Percentiles rank a stretch among this genome's conserved stretches.
phyloP scores from a whole-genome alignment of 1,284 basidiomycete genomes.

The Ganoderma sinense region DNA sequence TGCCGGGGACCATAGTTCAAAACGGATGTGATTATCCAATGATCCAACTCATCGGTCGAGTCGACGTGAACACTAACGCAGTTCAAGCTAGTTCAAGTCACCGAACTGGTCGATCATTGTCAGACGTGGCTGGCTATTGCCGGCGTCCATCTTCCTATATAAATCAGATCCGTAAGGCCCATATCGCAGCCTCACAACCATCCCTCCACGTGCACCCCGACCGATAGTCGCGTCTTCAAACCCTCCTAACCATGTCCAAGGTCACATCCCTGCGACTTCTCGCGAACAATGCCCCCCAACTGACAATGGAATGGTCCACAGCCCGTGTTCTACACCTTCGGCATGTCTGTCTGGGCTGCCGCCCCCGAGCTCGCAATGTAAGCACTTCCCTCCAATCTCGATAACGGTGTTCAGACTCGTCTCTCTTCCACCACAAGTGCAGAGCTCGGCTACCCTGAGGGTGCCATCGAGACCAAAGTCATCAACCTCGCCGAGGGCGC shows the following conservation, averaged over 20 bases:
- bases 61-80: neutral
- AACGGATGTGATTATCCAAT: neutral
- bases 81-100: neutral
- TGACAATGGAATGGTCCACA: constrained; percentile 21
- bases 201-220: neutral
- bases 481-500: constrained; percentile 59
- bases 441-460: constrained; percentile 51
- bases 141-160: neutral
- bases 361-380: constrained; percentile 58
- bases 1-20: neutral
- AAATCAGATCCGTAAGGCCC: neutral
- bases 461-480: constrained; percentile 45
- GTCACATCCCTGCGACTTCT: neutral
- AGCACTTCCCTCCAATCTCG: constrained; percentile 22
- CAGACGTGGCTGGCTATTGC: neutral
- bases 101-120: neutral
- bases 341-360: constrained; percentile 56
- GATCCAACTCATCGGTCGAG: too few species aligned
- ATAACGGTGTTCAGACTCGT: neutral
- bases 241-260: constrained; percentile 5
- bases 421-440: constrained; percentile 34
- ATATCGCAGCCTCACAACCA: neutral
- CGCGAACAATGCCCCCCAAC: neutral
- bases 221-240: neutral
- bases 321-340: constrained; percentile 54